A percentile compares a stretch with the other conserved stretches of the same genome.
Conservation (phyloP, 148 eudicot genomes). For the Rhododendron molle region DNA sequence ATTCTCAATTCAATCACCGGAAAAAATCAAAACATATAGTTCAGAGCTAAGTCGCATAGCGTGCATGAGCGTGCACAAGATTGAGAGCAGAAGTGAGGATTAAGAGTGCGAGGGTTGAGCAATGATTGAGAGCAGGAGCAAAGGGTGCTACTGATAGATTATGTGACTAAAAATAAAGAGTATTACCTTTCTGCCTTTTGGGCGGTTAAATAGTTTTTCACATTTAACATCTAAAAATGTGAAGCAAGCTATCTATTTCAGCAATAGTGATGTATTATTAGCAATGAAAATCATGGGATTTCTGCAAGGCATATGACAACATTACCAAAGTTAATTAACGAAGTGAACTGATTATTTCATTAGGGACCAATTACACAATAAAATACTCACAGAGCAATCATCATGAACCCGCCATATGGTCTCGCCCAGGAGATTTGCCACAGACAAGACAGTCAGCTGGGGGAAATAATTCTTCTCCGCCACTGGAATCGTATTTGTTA, state of each 20-base stretch:
- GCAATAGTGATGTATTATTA: background rate
- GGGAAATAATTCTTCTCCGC: slow-evolving; percentile 57
- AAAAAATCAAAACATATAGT: background rate
- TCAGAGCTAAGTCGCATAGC: background rate
- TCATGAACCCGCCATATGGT: slow-evolving; percentile 74
- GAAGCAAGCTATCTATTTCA: background rate
- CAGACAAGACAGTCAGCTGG: slow-evolving; percentile 61
- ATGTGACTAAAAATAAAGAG: background rate
- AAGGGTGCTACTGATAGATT: background rate
- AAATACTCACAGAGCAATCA: slow-evolving; percentile 54
- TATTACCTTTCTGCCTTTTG: background rate
- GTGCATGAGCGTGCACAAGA: background rate
- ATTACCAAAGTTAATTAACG: background rate
- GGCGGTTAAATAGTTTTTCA: background rate
- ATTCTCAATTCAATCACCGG: background rate
- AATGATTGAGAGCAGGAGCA: background rate
- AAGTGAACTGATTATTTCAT: background rate
- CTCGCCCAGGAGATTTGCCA: slow-evolving; percentile 64
- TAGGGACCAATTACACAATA: slow-evolving; percentile 15
- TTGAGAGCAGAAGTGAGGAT: background rate
- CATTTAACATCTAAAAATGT: background rate
- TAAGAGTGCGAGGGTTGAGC: background rate
- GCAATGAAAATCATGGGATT: background rate
- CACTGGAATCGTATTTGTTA: slow-evolving; percentile 60
- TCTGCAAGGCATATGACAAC: background rate